Percentiles rank a stretch among this genome's conserved stretches.
Evolutionary conservation across 176 grass and related monocot species (phyloP).

Genomic region (Oryza longistaminata): DNA sequence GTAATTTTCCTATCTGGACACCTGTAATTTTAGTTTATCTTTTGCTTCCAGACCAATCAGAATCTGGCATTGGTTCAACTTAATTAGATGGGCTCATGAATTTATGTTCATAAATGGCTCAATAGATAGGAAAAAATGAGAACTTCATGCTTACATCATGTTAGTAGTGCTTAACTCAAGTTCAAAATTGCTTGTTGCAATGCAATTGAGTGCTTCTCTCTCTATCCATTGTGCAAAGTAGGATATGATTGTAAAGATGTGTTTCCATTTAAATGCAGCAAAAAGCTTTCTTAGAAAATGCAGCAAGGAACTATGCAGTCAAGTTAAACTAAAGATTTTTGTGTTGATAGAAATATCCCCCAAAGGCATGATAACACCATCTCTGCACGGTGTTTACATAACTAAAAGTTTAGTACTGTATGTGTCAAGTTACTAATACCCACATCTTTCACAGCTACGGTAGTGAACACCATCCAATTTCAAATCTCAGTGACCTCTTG

Average conservation of each 20-base stretch:
- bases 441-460: slow-evolving; percentile 70
- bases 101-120: slow-evolving; percentile 1
- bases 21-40: slow-evolving; percentile 8
- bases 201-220: neutral
- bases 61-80: neutral
- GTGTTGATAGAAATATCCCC: neutral
- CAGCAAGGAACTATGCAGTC: neutral
- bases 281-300: neutral
- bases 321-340: neutral
- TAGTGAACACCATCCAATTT: slow-evolving; percentile 64
- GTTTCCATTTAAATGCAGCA: neutral
- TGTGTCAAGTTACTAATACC: slow-evolving; percentile 25
- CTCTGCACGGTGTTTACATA: neutral
- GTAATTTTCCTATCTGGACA: slow-evolving; percentile 42
- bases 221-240: neutral
- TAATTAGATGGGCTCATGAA: neutral
- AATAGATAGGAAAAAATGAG: neutral
- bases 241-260: neutral
- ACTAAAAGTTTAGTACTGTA: neutral
- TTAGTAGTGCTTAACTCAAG: neutral
- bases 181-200: neutral
- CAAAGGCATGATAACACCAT: slow-evolving; percentile 2
- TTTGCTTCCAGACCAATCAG: neutral
- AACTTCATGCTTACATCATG: slow-evolving; percentile 8
- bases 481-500: slow-evolving; percentile 59